phyloP scores from a whole-genome alignment of 23 red algal species.

The Cyanidioschyzon merolae region DNA sequence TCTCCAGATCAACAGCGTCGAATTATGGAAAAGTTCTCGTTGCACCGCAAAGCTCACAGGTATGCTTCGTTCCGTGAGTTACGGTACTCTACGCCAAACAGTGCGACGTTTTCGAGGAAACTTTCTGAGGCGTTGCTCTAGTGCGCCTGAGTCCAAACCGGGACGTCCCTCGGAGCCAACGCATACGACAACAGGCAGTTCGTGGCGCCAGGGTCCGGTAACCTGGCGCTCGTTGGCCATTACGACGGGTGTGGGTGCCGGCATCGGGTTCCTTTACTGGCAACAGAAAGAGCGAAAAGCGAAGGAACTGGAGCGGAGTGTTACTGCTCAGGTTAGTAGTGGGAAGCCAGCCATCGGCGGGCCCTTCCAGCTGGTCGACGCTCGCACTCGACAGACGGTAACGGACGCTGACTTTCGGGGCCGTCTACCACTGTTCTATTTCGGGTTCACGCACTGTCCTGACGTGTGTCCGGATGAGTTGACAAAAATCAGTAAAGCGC shows the following conservation, averaged over 20 bases:
- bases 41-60: too few species aligned
- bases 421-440: constrained; percentile 66
- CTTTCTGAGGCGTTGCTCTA: too few species aligned
- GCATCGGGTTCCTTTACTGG: not conserved
- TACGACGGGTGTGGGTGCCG: not conserved
- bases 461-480: constrained; percentile 96
- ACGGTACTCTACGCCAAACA: too few species aligned
- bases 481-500: constrained; percentile 62
- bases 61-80: too few species aligned
- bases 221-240: constrained; percentile 9
- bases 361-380: constrained; percentile 53
- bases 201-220: not conserved
- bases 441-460: constrained; percentile 93
- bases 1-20: too few species aligned
- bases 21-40: too few species aligned
- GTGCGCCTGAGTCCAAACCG: too few species aligned
- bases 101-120: too few species aligned
- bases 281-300: not conserved
- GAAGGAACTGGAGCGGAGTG: not conserved
- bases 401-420: constrained; percentile 32
- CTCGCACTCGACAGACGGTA: constrained; percentile 24
- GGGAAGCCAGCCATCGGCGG: constrained; percentile 79
- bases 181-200: too few species aligned
- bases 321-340: not conserved
- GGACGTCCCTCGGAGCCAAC: too few species aligned